Evolutionary conservation across 495 filamentous ascomycete genomes (phyloP), one percentile per base, ranked within the genome.

Genomic region (Cercophora newfieldiana): DNA sequence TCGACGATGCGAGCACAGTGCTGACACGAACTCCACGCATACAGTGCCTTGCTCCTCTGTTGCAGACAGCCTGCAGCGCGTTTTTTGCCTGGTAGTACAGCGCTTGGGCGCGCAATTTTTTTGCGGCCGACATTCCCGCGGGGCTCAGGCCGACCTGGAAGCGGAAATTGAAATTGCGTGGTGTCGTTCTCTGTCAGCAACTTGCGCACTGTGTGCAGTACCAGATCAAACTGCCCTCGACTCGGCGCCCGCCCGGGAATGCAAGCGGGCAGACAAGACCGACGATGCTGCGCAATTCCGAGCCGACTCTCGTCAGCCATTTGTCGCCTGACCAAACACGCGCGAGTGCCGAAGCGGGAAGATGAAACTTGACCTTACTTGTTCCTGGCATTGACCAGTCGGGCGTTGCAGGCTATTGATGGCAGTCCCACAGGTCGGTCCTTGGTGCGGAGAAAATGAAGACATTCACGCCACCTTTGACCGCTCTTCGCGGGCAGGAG

Each of bases 161-260:
- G 50, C 7, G 50, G 50, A 53, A 53, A 53, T 53, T 53, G 50
- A 53, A 53, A 53, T 53, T 53, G 50, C 50, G n/a, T 26, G 6
- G 7, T 14, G 2, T 24, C 50, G 50, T 7, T 14, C 16, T 26
- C 50, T 53, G 50, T 26, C 24, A 26, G 19, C 50, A 53, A 8
- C 37, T 44, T 14, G 37, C 37, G 10, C 37, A 44, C 37, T 44
- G 37, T 44, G 10, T 16, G 12, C 4, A 14, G 12, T 16, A 16
- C 10, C 12, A 4, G 30, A 33, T 16, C 37, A 14, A 8, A 14
- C 37, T 44, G 4, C 12, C n/a, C 37, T 44, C 37, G 10, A 44
- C 37, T 44, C 37, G 37, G 37, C 37, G 37, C 12, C 37, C 37
- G 37, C 12, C 37, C 37, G 37, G 37, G 37, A 44, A 44, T 44